phyloP scores from a whole-genome alignment of 495 filamentous ascomycete species.

The Penicilliopsis zonata region DNA sequence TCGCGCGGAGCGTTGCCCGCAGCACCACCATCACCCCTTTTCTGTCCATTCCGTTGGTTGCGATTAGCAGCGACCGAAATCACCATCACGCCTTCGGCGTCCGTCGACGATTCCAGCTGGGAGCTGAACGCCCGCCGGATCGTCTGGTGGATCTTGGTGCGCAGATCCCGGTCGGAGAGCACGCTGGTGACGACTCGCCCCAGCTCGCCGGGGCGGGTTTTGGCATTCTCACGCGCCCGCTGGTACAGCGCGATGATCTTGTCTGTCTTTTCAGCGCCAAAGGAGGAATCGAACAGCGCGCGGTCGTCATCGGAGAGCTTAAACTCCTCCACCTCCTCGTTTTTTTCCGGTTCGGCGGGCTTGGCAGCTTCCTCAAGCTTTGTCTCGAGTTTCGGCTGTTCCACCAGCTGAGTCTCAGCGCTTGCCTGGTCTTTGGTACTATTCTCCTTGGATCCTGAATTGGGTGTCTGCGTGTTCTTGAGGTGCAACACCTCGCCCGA shows the following conservation, averaged over 20 bases:
- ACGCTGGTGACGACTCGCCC: conserved; percentile 24
- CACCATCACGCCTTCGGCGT: conserved; percentile 44
- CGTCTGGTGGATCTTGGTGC: conserved; percentile 50
- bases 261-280: conserved; percentile 27
- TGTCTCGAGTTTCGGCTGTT: not conserved
- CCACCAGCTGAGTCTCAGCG: not conserved
- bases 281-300: conserved; percentile 27
- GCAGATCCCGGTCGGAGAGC: conserved; percentile 46
- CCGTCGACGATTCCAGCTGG: conserved; percentile 52
- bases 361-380: conserved; percentile 1
- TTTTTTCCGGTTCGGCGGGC: not conserved
- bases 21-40: conserved; percentile 16
- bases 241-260: conserved; percentile 31
- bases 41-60: conserved; percentile 23
- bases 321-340: conserved; percentile 10
- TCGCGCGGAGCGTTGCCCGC: conserved; percentile 12
- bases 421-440: conserved; percentile 3
- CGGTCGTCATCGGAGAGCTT: conserved; percentile 37
- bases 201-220: conserved; percentile 27
- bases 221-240: conserved; percentile 27
- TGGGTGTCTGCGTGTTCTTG: not conserved
- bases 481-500: conserved; percentile 74
- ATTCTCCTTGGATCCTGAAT: conserved; percentile 1
- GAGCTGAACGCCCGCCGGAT: conserved; percentile 58
- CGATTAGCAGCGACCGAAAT: conserved; percentile 39